Evolutionary conservation across 306 rosid species (phyloP), one percentile per base, ranked within the genome.

Genomic region (Lathyrus sativus): DNA sequence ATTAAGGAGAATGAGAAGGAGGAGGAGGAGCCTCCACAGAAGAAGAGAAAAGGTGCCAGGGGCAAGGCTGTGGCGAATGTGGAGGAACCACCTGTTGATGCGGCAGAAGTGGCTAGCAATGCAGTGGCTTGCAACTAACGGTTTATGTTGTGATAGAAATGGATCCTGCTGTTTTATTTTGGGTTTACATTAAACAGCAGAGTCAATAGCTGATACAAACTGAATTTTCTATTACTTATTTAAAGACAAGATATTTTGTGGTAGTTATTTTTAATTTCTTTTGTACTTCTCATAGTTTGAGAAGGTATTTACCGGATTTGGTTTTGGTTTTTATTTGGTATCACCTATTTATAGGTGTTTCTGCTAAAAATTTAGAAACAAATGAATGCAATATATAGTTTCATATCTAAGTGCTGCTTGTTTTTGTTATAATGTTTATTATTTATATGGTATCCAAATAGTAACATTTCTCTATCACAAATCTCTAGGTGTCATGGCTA

Each of bases 1-100:
- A 17, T 74, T 15, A 41, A 56, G 2, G 79, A 79, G 46, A 74
- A 39, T 57, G 79, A 69, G 17, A 26, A 55, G 28, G 70, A 74
- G n/a, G 35, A 74, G 11, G 35, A 55, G 44, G 70, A 74, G n/a
- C 60, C 13, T 43, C 76, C 65, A 28, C 24, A 24, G 5, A 79
- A 74, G 76, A 69, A 65, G 18, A 69, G 65, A 60, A 79, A 79
- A 38, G 62, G 22, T 12, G 65, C 41, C 42, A 13, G 12, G 24
- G 79, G 58, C 8, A 7, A 70, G 14, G 68, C 11, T 35, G 37
- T 10, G 31, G 53, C 9, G 11, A 57, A 44, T 28, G 17, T 9
- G 28, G 72, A 73, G 26, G 59, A 50, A 49, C 24, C 28, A 49
- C 24, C 39, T 5, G 11, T 18, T 42, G 51, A 31, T 51, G 75